Base-by-base conservation (phyloP, 805 yeast genomes). In the Kazachstania taianensis region DNA sequence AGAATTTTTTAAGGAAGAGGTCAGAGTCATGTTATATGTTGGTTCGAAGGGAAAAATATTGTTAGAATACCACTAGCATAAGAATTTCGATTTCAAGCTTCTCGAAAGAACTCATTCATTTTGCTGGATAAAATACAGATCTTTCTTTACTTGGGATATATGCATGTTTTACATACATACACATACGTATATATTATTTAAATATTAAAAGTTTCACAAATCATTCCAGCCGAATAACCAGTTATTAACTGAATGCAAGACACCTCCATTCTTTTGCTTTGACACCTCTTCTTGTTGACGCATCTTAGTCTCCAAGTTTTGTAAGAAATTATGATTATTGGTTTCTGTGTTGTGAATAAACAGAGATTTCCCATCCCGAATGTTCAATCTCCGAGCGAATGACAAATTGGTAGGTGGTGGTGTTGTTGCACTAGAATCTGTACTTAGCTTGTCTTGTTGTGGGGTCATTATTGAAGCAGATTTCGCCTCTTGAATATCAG, bases 221-320 rank as follows among this genome's bases (percentile, higher is more conserved):
- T 70, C 72, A 33, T 71, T 75, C 75, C 75, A 72, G 2, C 77
- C 77, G 49, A 73, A 72, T 25, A 72, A 50, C 57, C 72, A 55
- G 46, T 71, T 71, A 41, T 65, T 67, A 3, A 71, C 63, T 14
- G 42, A 48, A 15, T 49, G 50, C 7, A 57, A 9, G 2, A 58
- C n/a, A 7, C 61, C 51, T 18, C 36, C 40, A 4, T 41, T 33
- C 17, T 33, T 28, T 12, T 29, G 28, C 15, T 44, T 37, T 28
- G 41, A 41, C 10, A 39, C 25, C 26, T 42, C 48, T 36, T 52
- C 48, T 24, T 45, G 53, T 35, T 47, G 46, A 20, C 57, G 57
- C 44, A 56, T 47, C 30, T 45, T 53, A 15, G 37, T 36, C 38
- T 57, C 62, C 17, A 57, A 36, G 22, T 44, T 48, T 38, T 46